Evolutionary conservation across 2,329 filamentous ascomycete genomes (phyloP), one percentile per base, ranked within the genome.

Genomic region (Arthrobotrys sinensis): DNA sequence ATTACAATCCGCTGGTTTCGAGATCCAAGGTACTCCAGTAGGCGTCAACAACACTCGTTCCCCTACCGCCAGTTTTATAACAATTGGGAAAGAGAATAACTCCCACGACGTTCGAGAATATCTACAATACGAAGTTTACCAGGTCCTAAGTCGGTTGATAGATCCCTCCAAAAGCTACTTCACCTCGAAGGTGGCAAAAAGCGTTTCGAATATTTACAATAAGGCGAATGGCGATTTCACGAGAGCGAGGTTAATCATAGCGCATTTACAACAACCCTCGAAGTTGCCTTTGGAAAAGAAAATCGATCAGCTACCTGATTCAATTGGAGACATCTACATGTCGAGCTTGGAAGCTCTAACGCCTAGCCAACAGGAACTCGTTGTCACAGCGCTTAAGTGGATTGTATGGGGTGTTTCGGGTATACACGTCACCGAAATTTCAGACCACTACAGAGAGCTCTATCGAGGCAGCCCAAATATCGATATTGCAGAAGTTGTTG

Each of bases 371-470:
- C 72, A 77, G 46, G 72, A 77, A n/a, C 32, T 77, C 4, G 48
- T 69, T 4, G 66, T 77, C 12, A 40, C 28, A 6, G 65, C 72
- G 11, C 46, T 77, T 8, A 70, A 52, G 24, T 77, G 72, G 72
- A 48, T 66, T 7, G 72, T 77, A 2, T 77, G 72, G 72, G 24
- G 46, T 32, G 48, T 77, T 32, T 48, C 65, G n/a, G 43, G 60
- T 14, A 28, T 77, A 11, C 63, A 34, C 24, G 60, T 77, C 10
- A 40, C 46, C 19, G 72, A 77, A 46, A 62, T 77, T n/a, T 70
- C 72, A 19, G 72, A 77, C n/a, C 57, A 70, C 24, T 77, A 77
- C 19, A 28, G 72, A 34, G 72, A 70, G 24, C n/a, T 70, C 11
- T 77, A 65, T 46, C 2, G 38, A 12, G 24, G 50, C 5, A 14